Evolutionary conservation across 75 land plant genomes (phyloP), one percentile per base, ranked within the genome.

Genomic region (Larix kaempferi): DNA sequence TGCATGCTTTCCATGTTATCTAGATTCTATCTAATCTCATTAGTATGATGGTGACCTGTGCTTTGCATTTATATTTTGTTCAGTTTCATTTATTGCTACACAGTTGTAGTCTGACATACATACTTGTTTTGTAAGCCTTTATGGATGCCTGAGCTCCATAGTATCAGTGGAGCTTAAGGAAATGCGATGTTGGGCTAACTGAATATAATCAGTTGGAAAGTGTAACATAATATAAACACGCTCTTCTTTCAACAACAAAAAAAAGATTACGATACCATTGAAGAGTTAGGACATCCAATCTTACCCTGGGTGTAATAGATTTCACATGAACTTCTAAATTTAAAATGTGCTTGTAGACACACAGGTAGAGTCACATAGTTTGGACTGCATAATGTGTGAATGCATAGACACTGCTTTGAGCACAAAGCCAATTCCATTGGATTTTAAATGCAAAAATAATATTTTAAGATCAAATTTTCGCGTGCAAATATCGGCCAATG

Each of bases 391-490:
- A 22, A 69, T 69, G 49, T 69, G 49, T 29, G 13, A 69, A 29
- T 69, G 14, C 73, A 39, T 21, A 62, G 10, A 10, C 11, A 21
- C 52, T 41, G 41, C 73, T 41, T n/a, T 41, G 25, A 11, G 11
- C 21, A 41, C 39, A 35, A 23, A 69, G n/a, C 19, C 7, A 69
- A 75, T 74, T 57, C 71, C 23, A 54, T 17, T 49, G 12, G 54
- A 49, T 49, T 49, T 49, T 49, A 49, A 11, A 49, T 10, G 54
- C 54, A 10, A 6, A 15, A 23, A 74, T n/a, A 52, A 25, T 74
- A 27, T 26, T 62, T 27, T 65, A 3, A 7, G 65, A 56, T 26
- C 56, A 67, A 27, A 71, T 83, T 78, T 71, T 74, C 77, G 69
- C 12, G 64, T n/a, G 44, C 37, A 78, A 71, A 11, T 54, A 62